Evolutionary conservation across 331 rosid species (phyloP).

Genomic region (Pyrus hybrid): DNA sequence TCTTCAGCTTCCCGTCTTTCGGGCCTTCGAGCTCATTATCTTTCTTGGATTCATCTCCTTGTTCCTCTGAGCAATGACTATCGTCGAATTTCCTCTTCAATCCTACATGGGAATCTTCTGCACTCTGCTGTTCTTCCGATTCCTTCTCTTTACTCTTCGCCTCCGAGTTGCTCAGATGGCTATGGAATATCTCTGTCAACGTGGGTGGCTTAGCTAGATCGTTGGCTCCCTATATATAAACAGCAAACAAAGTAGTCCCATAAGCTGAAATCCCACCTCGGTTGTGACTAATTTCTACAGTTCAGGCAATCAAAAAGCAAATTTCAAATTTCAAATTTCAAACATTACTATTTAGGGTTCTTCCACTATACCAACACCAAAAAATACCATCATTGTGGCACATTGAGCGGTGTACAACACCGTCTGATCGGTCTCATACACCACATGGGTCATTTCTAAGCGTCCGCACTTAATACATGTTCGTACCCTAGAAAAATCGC

Average conservation of each 20-base stretch:
- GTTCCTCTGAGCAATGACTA: constrained; percentile 42
- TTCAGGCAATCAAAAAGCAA: neutral
- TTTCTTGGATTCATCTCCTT: constrained; percentile 26
- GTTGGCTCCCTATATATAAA: constrained; percentile 59
- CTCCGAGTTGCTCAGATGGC: constrained; percentile 23
- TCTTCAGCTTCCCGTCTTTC: constrained; percentile 51
- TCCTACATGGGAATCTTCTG: constrained; percentile 38
- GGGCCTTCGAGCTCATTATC: constrained; percentile 25
- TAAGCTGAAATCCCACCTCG: neutral
- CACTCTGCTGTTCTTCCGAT: constrained; percentile 18
- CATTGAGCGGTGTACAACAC: neutral
- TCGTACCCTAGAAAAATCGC: neutral
- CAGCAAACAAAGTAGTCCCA: neutral
- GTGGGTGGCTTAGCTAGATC: constrained; percentile 78
- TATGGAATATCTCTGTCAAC: constrained; percentile 63
- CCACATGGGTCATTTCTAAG: neutral
- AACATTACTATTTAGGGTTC: neutral
- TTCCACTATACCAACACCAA: neutral
- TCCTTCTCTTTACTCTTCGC: constrained; percentile 32
- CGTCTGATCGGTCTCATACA: neutral
- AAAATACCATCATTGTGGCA: neutral
- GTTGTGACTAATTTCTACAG: neutral
- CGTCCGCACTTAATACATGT: neutral
- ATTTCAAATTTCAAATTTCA: neutral
- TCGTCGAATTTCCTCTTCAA: constrained; percentile 58